A percentile compares a stretch with the other conserved stretches of the same genome.
phyloP scores from a whole-genome alignment of 257 asterid species.

The Penstemon newberryi region DNA sequence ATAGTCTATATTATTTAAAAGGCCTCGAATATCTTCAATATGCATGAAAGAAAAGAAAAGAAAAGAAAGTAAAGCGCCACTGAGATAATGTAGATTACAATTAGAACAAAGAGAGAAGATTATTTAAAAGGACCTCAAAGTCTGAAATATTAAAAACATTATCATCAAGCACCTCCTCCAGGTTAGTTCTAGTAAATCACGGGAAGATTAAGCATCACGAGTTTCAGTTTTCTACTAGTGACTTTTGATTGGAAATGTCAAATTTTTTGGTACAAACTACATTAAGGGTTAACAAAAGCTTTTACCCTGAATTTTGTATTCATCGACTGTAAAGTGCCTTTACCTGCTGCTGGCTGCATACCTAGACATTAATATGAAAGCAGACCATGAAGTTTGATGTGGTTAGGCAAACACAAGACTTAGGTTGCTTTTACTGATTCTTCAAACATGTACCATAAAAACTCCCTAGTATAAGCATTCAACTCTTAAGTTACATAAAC shows the following conservation, averaged over 20 bases:
- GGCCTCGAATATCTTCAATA: neutral
- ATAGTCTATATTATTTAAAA: neutral
- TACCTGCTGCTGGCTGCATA: neutral
- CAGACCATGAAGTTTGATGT: neutral
- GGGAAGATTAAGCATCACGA: too few relatives aligned
- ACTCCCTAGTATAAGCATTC: neutral
- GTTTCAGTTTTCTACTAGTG: too few relatives aligned
- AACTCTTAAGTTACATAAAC: neutral
- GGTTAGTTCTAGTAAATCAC: too few relatives aligned
- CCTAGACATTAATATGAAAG: neutral
- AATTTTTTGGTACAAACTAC: too few relatives aligned
- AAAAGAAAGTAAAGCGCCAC: neutral
- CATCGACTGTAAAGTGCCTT: neutral
- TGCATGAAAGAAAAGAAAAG: neutral
- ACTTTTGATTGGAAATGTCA: too few relatives aligned
- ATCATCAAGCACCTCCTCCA: too few relatives aligned
- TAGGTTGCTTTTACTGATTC: neutral
- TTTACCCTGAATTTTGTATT: neutral
- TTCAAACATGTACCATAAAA: neutral
- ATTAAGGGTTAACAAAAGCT: too few relatives aligned
- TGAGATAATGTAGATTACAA: constrained; percentile 5
- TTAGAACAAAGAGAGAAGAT: neutral
- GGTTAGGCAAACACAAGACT: neutral
- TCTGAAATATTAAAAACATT: too few relatives aligned
- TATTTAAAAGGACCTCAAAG: too few relatives aligned